phyloP scores from a whole-genome alignment of 148 eudicot genomes.

The Arbutus unedo region DNA sequence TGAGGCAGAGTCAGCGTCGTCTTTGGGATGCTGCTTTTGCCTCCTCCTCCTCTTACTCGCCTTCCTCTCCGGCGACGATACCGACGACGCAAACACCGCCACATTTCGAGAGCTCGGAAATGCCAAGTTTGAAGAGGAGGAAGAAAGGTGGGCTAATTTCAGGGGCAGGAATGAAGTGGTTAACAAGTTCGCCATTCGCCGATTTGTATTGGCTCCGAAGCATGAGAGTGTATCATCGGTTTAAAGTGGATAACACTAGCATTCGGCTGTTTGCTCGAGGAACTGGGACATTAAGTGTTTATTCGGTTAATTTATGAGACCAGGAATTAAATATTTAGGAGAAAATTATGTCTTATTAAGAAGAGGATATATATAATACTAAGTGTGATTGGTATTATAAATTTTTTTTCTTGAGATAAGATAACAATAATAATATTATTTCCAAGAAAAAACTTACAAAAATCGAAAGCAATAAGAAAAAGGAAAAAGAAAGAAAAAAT shows the following conservation, averaged over 20 bases:
- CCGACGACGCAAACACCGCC: constrained; percentile 24
- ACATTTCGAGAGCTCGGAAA: constrained; percentile 18
- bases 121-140: constrained; percentile 7
- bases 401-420: no score
- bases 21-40: constrained; percentile 23
- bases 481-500: no score
- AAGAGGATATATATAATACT: no score
- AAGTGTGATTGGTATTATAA: no score
- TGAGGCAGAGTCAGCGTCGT: constrained; percentile 18
- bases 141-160: constrained; percentile 11
- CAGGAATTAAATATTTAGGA: no score
- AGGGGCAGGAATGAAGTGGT: constrained; percentile 27
- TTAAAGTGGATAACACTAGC: neutral
- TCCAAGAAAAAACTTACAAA: no score
- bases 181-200: constrained; percentile 37
- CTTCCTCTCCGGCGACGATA: constrained; percentile 30
- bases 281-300: no score
- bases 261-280: neutral
- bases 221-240: neutral
- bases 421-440: no score
- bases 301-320: no score
- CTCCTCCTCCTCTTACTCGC: constrained; percentile 29
- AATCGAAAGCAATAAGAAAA: no score
- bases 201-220: neutral
- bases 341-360: no score